Base-by-base conservation (phyloP, 768 basidiomycete species). In the Mycena venus region DNA sequence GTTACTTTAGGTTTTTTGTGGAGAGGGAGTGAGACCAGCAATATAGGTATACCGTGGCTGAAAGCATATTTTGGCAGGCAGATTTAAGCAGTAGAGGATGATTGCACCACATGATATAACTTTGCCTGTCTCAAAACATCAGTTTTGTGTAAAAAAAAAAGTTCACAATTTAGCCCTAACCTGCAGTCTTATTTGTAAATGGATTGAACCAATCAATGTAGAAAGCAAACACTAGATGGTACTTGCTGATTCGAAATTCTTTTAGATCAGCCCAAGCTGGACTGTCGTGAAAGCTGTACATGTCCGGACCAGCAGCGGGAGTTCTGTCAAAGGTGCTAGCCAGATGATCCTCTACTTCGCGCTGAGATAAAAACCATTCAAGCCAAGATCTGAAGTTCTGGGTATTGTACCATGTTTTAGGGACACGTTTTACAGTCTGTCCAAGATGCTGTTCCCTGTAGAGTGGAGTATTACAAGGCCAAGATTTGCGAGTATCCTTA, bases 171-270 rank as follows among this genome's bases (percentile, higher is more conserved):
- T 62, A 70, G 25, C 14, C 19, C 62, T 51, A 78, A 72, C 82
- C 82, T 66, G 82, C 80, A 73, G 79, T 82, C 68, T 84, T 83
- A 51, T 83, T 84, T 2, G 76, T 72, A 60, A 73, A 82, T 1
- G 81, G 83, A 77, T 85, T 85, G 64, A 83, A 84, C 83, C 83
- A 84, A 64, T 85, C 82, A 56, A 83, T 73, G 71, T 81, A 84
- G 11, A 83, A 31, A 4, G 78, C 76, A 77, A 82, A 84, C 0
- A 78, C 70, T 7, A 82, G 70, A 70, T 76, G 61, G 49, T 78
- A 74, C 23, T 59, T 67, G 11, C 72, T 58, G 10, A 51, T 63
- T 9, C 49, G 21, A 1, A 81, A 31, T 19, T 56, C 44, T 2
- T 53, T 8, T 81, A 63, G 27, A 32, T 10, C 29, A 21, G 17